Base-by-base conservation (phyloP, 148 eudicot species). In the Hydrangea macrophylla region DNA sequence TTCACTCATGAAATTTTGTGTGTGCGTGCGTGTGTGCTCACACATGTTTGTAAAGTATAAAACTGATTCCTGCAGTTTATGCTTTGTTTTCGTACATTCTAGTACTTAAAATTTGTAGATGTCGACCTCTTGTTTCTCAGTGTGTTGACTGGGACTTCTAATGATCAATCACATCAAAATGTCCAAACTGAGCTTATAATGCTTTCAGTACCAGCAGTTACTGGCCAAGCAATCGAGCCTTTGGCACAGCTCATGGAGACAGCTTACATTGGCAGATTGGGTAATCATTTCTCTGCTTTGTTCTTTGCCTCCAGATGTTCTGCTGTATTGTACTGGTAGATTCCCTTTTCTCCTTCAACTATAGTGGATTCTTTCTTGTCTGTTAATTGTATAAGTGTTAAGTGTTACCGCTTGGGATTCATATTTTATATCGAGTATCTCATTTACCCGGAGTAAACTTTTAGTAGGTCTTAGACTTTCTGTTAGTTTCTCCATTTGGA, bases 181-280 rank as follows among this genome's bases (percentile, higher is more conserved):
- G 71, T 74, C 53, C 58, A 57, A 59, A 65, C 63, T 30, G 81
- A 74, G 61, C 81, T 74, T 55, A 36, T 78, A 25, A 58, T 64
- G 78, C 81, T 78, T 20, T 74, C 81, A 32, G 53, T 78, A n/a
- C 78, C 81, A 1, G 81, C 81, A 22, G 74, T 78, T 60, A 78
- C 78, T 15, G 78, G 78, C 1, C 81, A 78, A 44, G 81, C 81
- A 12, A 74, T 78, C 65, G 81, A 78, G 60, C 78, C 81, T 36
- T 54, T 78, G 69, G 68, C 78, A 44, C 78, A 73, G 57, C 81
- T 78, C 18, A 73, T 74, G 81, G 81, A 78, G 62, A 78, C 81
- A 3, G 81, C 81, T 20, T 69, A 73, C 55, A 70, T 78, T 58
- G 81, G 81, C 31, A 64, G 62, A 64, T 12, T 78, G 45, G 81